These are phyloP conservation scores for Suillus subluteus DNA, from an alignment of 768 basidiomycete genomes.

Conservation along the genomic window DNA sequence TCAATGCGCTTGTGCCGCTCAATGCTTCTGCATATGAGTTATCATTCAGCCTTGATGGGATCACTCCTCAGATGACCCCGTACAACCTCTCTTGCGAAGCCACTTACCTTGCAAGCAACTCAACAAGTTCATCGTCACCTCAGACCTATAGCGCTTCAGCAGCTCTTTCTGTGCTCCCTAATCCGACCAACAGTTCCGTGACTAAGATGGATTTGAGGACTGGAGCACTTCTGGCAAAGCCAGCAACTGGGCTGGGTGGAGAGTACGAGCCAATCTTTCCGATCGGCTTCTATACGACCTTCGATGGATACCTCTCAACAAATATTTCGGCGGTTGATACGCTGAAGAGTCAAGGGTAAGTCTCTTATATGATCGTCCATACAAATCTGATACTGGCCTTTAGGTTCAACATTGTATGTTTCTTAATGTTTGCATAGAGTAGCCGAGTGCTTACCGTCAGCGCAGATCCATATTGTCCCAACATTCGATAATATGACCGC, in stretches of 20 bases:
- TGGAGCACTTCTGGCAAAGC: conserved; percentile 56
- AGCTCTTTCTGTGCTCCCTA: conserved; percentile 52
- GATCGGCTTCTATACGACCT: conserved; percentile 47
- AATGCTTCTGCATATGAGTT: conserved; percentile 55
- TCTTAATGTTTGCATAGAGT: no score
- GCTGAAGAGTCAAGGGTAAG: conserved; percentile 36
- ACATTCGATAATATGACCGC: conserved; percentile 62
- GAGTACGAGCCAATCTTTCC: conserved; percentile 55
- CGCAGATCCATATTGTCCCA: conserved; percentile 71
- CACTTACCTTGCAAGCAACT: conserved; percentile 36
- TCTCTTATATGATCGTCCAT: conserved; percentile 5
- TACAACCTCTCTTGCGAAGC: conserved; percentile 35
- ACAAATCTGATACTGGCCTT: neutral
- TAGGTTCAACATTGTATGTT: conserved; percentile 37
- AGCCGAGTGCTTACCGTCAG: neutral
- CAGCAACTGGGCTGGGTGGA: conserved; percentile 52
- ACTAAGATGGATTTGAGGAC: conserved; percentile 67
- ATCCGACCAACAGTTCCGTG: conserved; percentile 54
- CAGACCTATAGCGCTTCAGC: conserved; percentile 51
- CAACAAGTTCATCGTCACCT: conserved; percentile 27
- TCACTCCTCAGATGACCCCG: conserved; percentile 43
- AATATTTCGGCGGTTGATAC: conserved; percentile 33
- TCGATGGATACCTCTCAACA: conserved; percentile 35
- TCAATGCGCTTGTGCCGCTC: conserved; percentile 49
- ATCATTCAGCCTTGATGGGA: conserved; percentile 49